Conservation (phyloP, 140 eudicot species). For the Anethum foeniculum region DNA sequence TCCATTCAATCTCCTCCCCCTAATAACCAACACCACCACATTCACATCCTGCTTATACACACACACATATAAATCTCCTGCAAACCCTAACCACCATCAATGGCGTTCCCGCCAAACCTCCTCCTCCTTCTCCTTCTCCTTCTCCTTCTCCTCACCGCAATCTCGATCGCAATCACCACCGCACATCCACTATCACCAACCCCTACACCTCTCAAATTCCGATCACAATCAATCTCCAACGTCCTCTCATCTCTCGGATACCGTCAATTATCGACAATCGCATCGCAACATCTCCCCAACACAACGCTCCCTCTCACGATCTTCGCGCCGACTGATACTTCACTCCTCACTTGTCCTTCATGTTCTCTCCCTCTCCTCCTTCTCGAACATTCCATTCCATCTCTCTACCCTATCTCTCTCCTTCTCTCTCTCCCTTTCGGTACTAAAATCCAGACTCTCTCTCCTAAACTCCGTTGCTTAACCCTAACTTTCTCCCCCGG, state of each 20-base stretch:
- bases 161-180: conserved; percentile 13
- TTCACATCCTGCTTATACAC: not conserved
- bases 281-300: conserved; percentile 16
- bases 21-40: not conserved
- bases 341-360: conserved; percentile 48
- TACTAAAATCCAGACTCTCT: conserved; percentile 51
- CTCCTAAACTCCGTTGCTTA: conserved; percentile 44
- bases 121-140: not conserved
- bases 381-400: conserved; percentile 45
- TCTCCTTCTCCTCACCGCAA: not conserved
- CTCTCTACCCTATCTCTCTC: conserved; percentile 48
- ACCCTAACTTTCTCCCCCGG: conserved; percentile 25
- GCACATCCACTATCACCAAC: conserved; percentile 2
- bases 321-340: conserved; percentile 48
- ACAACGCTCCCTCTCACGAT: conserved; percentile 31
- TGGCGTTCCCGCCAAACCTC: not conserved
- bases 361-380: conserved; percentile 55
- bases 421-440: conserved; percentile 42
- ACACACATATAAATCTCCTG: not conserved
- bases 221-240: conserved; percentile 27
- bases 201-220: not conserved
- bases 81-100: not conserved
- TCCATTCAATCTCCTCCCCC: not conserved
- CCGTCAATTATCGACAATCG: conserved; percentile 26
- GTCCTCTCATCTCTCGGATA: conserved; percentile 54